Evolutionary conservation across 495 filamentous ascomycete genomes (phyloP), one percentile per base, ranked within the genome.

Genomic region (Chaetomium tenue): DNA sequence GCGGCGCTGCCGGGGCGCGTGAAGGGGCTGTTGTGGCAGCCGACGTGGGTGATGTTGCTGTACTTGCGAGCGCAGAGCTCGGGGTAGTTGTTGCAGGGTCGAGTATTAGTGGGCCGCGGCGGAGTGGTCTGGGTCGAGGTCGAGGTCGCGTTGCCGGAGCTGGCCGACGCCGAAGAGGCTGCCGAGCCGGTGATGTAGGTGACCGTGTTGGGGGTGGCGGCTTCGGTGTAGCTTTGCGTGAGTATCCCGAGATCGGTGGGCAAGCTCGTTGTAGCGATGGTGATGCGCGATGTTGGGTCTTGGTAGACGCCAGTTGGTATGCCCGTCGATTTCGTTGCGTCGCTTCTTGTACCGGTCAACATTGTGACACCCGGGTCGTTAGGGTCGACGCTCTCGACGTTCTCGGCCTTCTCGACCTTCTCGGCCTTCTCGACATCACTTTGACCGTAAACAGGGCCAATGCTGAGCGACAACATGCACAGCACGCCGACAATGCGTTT

Each of bases 11-110:
- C 85, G 70, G 80, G 69, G 51, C 81, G 78, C 25, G 86, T 84
- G 72, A 98, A 98, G 22, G 92, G 90, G 39, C 88, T 92, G 78
- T 97, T 97, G 77, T 98, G 82, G 16, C 90, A 88, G 23, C 88
- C 90, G 4, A 98, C 86, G 71, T 91, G 81, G 60, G 92, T 94
- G 73, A 98, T 90, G 74, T 97, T 94, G 77, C 89, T 89, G 72
- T 93, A 98, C 61, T 85, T 86, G 53, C 92, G 83, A 9, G 71
- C 74, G 76, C 93, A 98, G 70, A 96, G 87, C 71, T 95, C 91
- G n/a, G 86, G 76, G 68, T 93, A 90, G 73, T 85, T 83, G 74
- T 98, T 98, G 81, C 93, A 98, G 4, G 91, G 87, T 61, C 83
- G 85, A 0, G 87, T 90, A 69, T 91, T 91, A 2, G 83, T 83